Conservation (phyloP, 352 stramenopile species). For the Pythium plurisporium region DNA sequence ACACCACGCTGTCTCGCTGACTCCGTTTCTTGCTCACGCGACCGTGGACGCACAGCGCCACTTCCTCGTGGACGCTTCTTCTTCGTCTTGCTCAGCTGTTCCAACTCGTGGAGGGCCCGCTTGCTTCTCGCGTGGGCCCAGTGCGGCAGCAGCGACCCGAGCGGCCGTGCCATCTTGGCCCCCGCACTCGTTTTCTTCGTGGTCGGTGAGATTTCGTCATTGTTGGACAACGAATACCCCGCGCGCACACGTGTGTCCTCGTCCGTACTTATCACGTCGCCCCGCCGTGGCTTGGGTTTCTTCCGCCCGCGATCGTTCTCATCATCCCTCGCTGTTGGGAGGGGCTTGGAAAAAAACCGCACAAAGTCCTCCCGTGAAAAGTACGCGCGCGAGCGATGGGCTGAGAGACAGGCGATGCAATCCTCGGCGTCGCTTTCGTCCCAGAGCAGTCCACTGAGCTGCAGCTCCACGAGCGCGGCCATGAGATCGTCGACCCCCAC, state of each 20-base stretch:
- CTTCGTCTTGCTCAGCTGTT: slow-evolving; percentile 20
- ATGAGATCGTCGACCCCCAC: slow-evolving; percentile 52
- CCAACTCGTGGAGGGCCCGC: slow-evolving; percentile 53
- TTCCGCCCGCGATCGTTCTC: slow-evolving; percentile 11
- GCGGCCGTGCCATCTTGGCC: slow-evolving; percentile 22
- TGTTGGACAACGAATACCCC: slow-evolving; percentile 21
- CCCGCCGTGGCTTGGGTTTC: not conserved
- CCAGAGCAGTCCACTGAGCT: slow-evolving; percentile 28
- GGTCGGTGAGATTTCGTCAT: slow-evolving; percentile 9
- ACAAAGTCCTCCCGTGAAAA: slow-evolving; percentile 61
- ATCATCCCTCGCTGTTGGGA: not conserved
- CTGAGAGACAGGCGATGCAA: slow-evolving; percentile 37
- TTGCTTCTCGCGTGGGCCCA: slow-evolving; percentile 73
- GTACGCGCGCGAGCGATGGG: slow-evolving; percentile 35
- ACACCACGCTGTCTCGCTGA: not conserved
- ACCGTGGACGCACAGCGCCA: not conserved
- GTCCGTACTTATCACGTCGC: not conserved
- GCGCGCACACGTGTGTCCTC: not conserved
- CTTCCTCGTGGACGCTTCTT: slow-evolving; percentile 1
- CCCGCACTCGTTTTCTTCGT: slow-evolving; percentile 17
- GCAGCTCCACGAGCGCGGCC: slow-evolving; percentile 43
- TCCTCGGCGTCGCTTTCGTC: slow-evolving; percentile 42
- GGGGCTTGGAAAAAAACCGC: slow-evolving; percentile 26
- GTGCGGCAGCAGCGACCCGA: slow-evolving; percentile 36
- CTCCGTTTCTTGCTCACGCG: not conserved